phyloP scores from a whole-genome alignment of 2,329 filamentous ascomycete genomes.

The Ophiostoma quercus region DNA sequence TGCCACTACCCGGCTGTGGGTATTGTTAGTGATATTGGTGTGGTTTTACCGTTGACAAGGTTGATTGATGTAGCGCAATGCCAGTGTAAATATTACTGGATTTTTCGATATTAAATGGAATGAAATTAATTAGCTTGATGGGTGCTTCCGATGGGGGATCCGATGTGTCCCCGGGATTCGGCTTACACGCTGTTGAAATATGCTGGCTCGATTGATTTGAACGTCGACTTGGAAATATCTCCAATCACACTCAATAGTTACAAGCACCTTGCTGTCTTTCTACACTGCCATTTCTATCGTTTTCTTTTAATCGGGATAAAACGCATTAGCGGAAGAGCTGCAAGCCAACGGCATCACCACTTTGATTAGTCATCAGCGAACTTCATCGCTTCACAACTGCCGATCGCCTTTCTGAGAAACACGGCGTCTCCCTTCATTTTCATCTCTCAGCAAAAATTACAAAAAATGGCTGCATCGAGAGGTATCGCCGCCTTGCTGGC shows the following conservation, averaged over 20 bases:
- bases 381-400: constrained; percentile 12
- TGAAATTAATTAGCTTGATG: not conserved
- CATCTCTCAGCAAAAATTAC: not conserved
- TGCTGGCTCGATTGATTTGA: not conserved
- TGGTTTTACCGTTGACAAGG: not conserved
- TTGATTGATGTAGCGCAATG: not conserved
- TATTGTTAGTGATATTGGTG: not conserved
- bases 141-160: not conserved
- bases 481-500: constrained; percentile 71
- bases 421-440: not conserved
- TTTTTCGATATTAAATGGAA: not conserved
- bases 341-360: not conserved
- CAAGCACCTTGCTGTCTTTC: not conserved
- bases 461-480: constrained; percentile 49
- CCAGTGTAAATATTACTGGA: not conserved
- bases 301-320: not conserved
- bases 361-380: not conserved
- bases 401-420: not conserved
- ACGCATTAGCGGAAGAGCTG: not conserved
- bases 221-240: not conserved
- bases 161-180: constrained; percentile 4
- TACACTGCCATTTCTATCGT: not conserved
- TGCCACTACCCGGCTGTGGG: constrained; percentile 18
- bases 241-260: not conserved
- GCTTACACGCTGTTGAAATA: not conserved